Evolutionary conservation across 2,329 filamentous ascomycete genomes (phyloP).

Genomic region (Iodosphaeria phyllophila): DNA sequence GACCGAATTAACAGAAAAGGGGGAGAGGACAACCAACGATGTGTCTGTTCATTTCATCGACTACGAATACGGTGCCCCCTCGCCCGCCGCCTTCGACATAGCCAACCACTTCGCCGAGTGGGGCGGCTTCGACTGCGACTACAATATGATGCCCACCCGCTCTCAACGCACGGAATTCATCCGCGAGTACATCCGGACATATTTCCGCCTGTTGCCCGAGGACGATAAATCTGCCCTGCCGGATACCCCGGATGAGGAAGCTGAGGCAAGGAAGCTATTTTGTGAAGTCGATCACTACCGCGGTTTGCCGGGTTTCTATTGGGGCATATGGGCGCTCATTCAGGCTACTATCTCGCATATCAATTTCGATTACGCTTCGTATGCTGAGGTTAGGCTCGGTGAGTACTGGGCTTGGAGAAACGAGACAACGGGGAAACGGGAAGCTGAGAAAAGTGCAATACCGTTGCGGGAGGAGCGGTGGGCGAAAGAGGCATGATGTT

Average conservation of each 20-base stretch:
- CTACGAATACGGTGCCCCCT: slow-evolving; percentile 93
- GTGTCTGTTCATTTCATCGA: slow-evolving; percentile 82
- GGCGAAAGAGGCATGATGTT: slow-evolving; percentile 34
- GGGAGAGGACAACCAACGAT: too few relatives aligned
- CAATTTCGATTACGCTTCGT: slow-evolving; percentile 88
- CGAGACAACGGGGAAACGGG: slow-evolving; percentile 46
- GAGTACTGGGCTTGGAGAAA: slow-evolving; percentile 91
- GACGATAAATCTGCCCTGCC: slow-evolving; percentile 6
- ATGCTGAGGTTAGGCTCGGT: slow-evolving; percentile 68
- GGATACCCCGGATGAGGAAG: slow-evolving; percentile 28
- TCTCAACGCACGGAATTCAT: slow-evolving; percentile 66
- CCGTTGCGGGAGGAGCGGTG: slow-evolving; percentile 65
- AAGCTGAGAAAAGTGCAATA: slow-evolving; percentile 17
- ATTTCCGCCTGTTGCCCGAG: slow-evolving; percentile 35
- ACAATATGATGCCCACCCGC: slow-evolving; percentile 60
- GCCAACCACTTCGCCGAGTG: slow-evolving; percentile 98
- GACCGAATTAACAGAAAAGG: slow-evolving; percentile 16
- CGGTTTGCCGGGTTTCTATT: slow-evolving; percentile 74
- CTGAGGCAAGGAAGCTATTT: slow-evolving; percentile 50
- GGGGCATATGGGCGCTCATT: slow-evolving; percentile 92
- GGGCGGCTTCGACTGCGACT: slow-evolving; percentile 94
- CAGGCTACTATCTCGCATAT: slow-evolving; percentile 90
- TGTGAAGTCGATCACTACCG: slow-evolving; percentile 74
- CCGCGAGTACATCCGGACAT: slow-evolving; percentile 62
- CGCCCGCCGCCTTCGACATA: slow-evolving; percentile 87